Evolutionary conservation across 352 stramenopile genomes (phyloP), one percentile per base, ranked within the genome.

Genomic region (Blastocystis sp.): DNA sequence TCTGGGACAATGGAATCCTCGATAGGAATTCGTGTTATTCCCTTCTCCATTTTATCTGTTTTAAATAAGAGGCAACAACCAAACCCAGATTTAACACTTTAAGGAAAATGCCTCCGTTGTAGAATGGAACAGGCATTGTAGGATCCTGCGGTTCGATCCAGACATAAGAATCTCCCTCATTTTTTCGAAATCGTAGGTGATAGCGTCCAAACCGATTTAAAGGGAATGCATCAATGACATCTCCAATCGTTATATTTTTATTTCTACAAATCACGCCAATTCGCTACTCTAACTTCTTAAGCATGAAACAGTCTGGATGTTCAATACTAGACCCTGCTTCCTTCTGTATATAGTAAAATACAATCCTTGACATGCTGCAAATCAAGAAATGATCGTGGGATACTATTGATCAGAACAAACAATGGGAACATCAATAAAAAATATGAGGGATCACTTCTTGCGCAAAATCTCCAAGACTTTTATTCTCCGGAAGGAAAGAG

Each of bases 21-120:
- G 43, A 88, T 73, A 41, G 76, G 62, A 78, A 76, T 88, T 20
- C 76, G 8, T 39, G 43, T 54, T 1, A 62, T 76, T 20, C 39
- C 39, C 26, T 54, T 75, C 43, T 62, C 76, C 76, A 88, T 70
- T 78, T 88, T 88, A 43, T 88, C 76, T 78, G 78, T 24, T 34
- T 26, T 37, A 30, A 54, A 79, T 9, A 56, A 11, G 3, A 59
- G 0, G 2, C 26, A 41, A 56, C 6, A 56, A 30, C 20, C 24
- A 54, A 79, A 79, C 68, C 68, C 6, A 81, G 24, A 88, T 88
- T 70, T 4, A 88, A 56, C 50, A 88, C 76, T 41, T 76, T 88
- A 18, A 88, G n/a, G 53, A 88, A 88, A n/a, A 88, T 88, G 9
- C 55, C 64, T 75, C 76, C 76, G 47, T 88, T 88, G n/a, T 88